These are phyloP conservation scores for Glaciozyma martinii DNA, from an alignment of 768 basidiomycete species.

Conservation along the genomic window DNA sequence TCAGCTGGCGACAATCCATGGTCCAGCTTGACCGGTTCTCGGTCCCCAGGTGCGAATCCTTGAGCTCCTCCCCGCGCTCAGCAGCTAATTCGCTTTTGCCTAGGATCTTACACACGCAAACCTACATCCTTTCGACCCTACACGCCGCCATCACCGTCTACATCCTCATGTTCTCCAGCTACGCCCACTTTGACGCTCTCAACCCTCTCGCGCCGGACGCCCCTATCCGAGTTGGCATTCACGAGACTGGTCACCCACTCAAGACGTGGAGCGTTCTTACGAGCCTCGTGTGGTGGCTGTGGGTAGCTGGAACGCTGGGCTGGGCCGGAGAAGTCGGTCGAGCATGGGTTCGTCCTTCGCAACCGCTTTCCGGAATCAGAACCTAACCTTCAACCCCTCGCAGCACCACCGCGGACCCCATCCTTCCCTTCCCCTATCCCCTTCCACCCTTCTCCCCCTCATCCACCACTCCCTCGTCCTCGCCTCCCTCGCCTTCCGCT, in stretches of 20 bases:
- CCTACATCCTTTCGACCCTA: constrained; percentile 23
- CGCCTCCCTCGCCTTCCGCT: constrained; percentile 19
- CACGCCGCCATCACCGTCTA: constrained; percentile 29
- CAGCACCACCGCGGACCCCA: constrained; percentile 20
- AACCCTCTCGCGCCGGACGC: constrained; percentile 27
- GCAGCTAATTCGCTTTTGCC: neutral
- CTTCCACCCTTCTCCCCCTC: constrained; percentile 30
- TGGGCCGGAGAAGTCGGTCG: constrained; percentile 29
- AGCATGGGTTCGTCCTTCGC: constrained; percentile 15
- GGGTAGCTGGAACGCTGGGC: constrained; percentile 27
- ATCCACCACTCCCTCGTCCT: constrained; percentile 30
- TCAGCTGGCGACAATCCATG: constrained; percentile 25
- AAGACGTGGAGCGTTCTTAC: constrained; percentile 19
- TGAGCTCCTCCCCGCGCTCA: neutral
- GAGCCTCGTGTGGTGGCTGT: constrained; percentile 22
- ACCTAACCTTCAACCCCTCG: neutral
- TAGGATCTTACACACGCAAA: constrained; percentile 22
- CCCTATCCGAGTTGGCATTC: neutral
- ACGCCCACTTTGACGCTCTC: constrained; percentile 28
- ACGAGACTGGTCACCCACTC: neutral
- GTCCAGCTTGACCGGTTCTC: constrained; percentile 29
- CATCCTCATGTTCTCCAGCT: constrained; percentile 31
- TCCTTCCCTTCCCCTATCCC: constrained; percentile 23
- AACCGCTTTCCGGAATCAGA: neutral
- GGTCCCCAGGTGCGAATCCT: constrained; percentile 18